Base-by-base conservation (phyloP, 2,329 filamentous ascomycete genomes). In the Neopestalotiopsis rosae region DNA sequence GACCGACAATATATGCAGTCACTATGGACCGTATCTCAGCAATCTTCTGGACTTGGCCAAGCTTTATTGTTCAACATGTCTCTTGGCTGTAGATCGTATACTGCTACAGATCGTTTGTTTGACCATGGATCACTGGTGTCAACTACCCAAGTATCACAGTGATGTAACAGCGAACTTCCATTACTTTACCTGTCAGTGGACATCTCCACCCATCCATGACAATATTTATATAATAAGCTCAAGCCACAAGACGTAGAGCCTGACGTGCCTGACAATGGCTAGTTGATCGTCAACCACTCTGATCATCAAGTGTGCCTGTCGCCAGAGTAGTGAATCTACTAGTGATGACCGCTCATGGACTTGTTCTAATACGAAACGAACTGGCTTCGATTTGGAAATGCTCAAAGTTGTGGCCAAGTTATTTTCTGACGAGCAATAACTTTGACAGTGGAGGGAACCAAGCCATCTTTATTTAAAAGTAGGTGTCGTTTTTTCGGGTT, bases 141-240 rank as follows among this genome's bases (percentile, higher is more conserved):
- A 38, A 38, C 2, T 38, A 38, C 34, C 34, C 34, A 38, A 38
- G 34, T 10, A 38, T 38, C 34, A 38, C 34, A 38, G 34, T 10
- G 34, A 7, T 38, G 34, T 38, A 38, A 10, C 6, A 7, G 34
- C 34, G 34, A 38, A 52, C 45, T 20, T n/a, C 17, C 17, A 14
- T 52, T 6, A 7, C 17, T 52, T 17, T 52, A 52, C 45, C 45
- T 52, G 9, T 20, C 17, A n/a, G 45, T 52, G 45, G 45, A 52
- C 14, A 52, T 52, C 9, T 17, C 45, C 45, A 52, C 6, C 45
- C 6, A n/a, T 52, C 14, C 45, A 52, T 52, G 45, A 20, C 45
- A 52, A 52, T 52, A 52, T 52, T 52, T 52, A 52, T 52, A 52
- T 52, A 52, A 52, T n/a, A 52, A 20, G 45, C 45, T 52, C 45